Base-by-base conservation (phyloP, 2,329 filamentous ascomycete species). In the Cladophialophora exuberans region DNA sequence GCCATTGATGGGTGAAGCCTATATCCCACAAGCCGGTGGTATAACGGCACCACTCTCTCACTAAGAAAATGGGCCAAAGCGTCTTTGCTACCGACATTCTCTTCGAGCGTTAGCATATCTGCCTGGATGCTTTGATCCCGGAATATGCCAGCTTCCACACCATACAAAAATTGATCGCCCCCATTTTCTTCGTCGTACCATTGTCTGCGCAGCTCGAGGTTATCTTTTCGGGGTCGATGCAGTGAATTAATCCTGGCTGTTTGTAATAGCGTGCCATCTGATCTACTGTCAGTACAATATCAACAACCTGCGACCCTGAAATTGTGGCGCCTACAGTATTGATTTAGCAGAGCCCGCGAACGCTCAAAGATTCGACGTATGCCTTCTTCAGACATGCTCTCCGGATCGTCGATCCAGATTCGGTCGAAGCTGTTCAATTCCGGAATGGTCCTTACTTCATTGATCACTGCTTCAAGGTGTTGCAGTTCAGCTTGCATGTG, bases 111-210 rank as follows among this genome's bases (percentile, higher is more conserved):
- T 50, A 62, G 39, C 41, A 62, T 28, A 47, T 60, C 60, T 31
- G 50, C 30, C 13, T 60, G 56, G 26, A 53, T 50, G 18, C 18
- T 44, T 10, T 35, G 22, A 20, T 61, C 58, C 20, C 58, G 36
- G 48, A 62, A 60, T 15, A 62, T 57, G 17, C 52, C 57, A n/a
- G 55, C 60, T 54, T 62, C 60, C 28, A 62, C 47, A 9, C 60
- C 60, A 23, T 56, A 52, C 51, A 62, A 31, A 45, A 60, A 60
- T 15, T 57, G 50, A 25, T 57, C 47, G 25, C 60, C 60, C 36
- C 60, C 60, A 38, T 44, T 55, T 48, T 62, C 57, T 51, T 62
- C 57, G 54, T 62, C 60, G 39, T 62, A 60, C 60, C 60, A 62
- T 31, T 52, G 45, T 33, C 52, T 52, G 28, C 58, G 60, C 22